Evolutionary conservation across 2,329 filamentous ascomycete genomes (phyloP), one percentile per base, ranked within the genome.

Genomic region (Purpureocillium lavendulum): DNA sequence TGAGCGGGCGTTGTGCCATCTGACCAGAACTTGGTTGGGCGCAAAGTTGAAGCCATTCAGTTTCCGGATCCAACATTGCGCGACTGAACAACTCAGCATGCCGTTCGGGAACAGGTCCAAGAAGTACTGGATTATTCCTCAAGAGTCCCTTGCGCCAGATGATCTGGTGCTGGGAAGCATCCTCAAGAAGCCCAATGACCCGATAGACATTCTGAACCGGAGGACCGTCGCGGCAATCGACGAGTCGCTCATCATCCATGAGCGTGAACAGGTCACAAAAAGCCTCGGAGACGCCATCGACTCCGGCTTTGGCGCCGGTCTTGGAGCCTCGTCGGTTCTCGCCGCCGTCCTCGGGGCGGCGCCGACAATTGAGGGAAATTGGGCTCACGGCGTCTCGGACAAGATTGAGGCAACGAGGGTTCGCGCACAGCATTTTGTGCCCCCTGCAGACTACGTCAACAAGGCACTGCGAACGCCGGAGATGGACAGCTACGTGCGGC

Each of bases 111-210:
- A 45, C 15, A 43, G 32, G 33, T 24, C 37, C 6, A 46, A 43
- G 31, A 46, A 42, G 21, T 35, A 46, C 31, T 46, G 45, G 45
- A 46, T 46, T 7, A 38, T 46, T 30, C 43, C 45, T 11, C 45
- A 43, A 14, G 43, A 43, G 30, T 43, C 38, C 6, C 40, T 46
- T 6, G 13, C 35, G 14, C 43, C 43, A 18, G 36, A 38, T 2
- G 45, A 46, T 16, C n/a, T 46, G 10, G 40, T 36, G 15, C 40
- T 46, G 5, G 45, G 45, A 5, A 43, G 16, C 33, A 32, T 45
- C 13, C 35, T 46, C 13, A 46, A 45, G 31, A 39, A 34, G 17
- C 45, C 45, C 31, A 41, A 40, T 12, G 43, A 46, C 15, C 37
- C 43, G 8, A 41, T 46, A 18, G 43, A 46, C n/a, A 37, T 45